Evolutionary conservation across 176 grass and related monocot genomes (phyloP).

Genomic region (Oropetium thomaeum): DNA sequence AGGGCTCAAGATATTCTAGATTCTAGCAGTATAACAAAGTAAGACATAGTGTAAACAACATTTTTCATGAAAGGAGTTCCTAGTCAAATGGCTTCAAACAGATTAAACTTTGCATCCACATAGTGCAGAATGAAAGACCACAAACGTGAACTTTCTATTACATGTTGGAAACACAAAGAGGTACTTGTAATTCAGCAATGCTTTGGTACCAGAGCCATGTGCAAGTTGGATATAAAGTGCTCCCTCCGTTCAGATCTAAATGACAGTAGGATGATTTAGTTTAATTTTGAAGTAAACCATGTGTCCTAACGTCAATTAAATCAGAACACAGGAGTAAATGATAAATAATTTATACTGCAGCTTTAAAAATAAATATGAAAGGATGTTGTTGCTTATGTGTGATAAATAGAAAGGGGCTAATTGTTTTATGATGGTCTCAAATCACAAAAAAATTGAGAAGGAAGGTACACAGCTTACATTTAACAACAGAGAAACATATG

Average conservation of each 20-base stretch:
- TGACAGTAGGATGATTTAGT: no score
- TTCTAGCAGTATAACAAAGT: neutral
- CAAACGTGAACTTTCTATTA: neutral
- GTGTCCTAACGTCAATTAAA: no score
- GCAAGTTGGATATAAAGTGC: neutral
- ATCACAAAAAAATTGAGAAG: conserved; percentile 32
- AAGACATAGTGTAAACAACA: neutral
- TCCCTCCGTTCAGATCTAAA: no score
- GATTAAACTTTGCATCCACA: neutral
- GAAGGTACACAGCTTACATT: conserved; percentile 48
- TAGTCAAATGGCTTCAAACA: neutral
- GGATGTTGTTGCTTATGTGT: neutral
- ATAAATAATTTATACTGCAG: neutral
- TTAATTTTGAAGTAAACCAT: no score
- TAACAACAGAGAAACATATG: conserved; percentile 78
- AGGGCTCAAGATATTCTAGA: neutral
- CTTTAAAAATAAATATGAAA: conserved; percentile 16
- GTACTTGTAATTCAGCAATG: neutral
- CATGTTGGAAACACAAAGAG: neutral
- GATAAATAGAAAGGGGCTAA: neutral
- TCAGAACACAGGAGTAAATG: no score
- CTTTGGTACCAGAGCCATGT: neutral
- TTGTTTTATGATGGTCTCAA: conserved; percentile 7
- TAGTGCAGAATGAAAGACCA: neutral
- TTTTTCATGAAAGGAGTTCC: neutral